Evolutionary conservation across 2,329 filamentous ascomycete species (phyloP), one percentile per base, ranked within the genome.

Genomic region (Rutstroemia sydowiana): DNA sequence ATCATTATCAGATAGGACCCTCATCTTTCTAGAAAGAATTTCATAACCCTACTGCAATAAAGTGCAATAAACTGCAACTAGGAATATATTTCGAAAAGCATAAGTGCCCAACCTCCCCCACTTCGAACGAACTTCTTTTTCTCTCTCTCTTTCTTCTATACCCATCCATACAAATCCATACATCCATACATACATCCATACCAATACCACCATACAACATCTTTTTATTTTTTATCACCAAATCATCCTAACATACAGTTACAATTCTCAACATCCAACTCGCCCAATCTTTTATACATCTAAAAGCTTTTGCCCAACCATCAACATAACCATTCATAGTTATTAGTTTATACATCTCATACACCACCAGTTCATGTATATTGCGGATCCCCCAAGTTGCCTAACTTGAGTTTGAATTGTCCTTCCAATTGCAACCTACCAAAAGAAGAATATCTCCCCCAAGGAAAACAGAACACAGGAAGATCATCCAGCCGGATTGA

Each of bases 81-180:
- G 46, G 37, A 31, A 40, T 26, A 26, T 26, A 8, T 4, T 26
- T 53, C 40, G 48, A 57, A 49, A 55, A 58, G 52, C 59, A 63
- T 63, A 64, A 63, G 59, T 61, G 52, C 48, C 52, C 54, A 55
- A 49, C 53, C 48, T 48, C 47, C 59, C 53, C 18, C 52, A 52
- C 46, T 53, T 42, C 43, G 55, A 51, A 32, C 45, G 51, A 52
- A 52, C 49, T 47, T 54, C 44, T 39, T 54, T 45, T 51, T 44
- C 41, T 56, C 49, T 42, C 57, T 23, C 51, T 39, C 42, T 44
- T 52, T 53, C 45, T 48, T 43, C 44, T 53, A 39, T 32, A 47
- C 21, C 34, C 34, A 11, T 45, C 39, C 30, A 23, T 55, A 57
- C 42, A 47, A 45, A 57, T 55, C 52, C 45, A 39, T 16, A n/a